Conservation (phyloP, 768 basidiomycete genomes). For the Coprinellus aureogranulatus region DNA sequence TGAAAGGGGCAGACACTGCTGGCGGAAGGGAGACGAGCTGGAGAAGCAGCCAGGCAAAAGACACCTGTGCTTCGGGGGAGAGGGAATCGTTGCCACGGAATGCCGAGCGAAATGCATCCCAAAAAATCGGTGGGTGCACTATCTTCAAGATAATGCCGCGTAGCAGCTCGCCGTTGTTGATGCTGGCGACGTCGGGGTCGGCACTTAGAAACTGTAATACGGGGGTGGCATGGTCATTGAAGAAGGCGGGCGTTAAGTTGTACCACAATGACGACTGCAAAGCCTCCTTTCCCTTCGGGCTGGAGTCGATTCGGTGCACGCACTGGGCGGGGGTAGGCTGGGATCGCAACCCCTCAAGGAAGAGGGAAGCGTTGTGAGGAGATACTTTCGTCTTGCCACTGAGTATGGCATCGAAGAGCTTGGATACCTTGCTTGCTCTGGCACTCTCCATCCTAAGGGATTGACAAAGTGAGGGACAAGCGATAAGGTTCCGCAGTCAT, state of each 20-base stretch:
- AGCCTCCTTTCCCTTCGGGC: conserved; percentile 32
- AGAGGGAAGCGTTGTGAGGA: conserved; percentile 26
- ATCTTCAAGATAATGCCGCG: conserved; percentile 37
- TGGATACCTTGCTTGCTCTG: conserved; percentile 24
- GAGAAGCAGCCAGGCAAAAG: conserved; percentile 50
- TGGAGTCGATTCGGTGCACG: conserved; percentile 35
- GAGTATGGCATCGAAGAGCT: conserved; percentile 33
- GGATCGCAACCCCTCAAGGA: conserved; percentile 45
- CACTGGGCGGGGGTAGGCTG: conserved; percentile 38
- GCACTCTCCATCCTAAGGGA: conserved; percentile 5
- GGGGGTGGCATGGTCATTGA: conserved; percentile 39
- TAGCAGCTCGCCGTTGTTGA: conserved; percentile 44
- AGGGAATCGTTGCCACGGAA: conserved; percentile 31
- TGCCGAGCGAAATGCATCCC: conserved; percentile 35
- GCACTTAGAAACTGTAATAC: conserved; percentile 38
- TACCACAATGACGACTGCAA: conserved; percentile 42
- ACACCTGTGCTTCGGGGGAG: conserved; percentile 29
- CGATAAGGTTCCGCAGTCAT: not conserved
- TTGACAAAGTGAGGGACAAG: not conserved
- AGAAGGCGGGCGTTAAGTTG: conserved; percentile 34
- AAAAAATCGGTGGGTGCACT: conserved; percentile 53
- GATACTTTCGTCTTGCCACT: conserved; percentile 25
- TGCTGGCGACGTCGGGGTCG: conserved; percentile 30
- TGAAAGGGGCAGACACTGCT: conserved; percentile 33
- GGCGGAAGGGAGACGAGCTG: conserved; percentile 43